Percentiles rank a stretch among this genome's conserved stretches.
Evolutionary conservation across 2,329 filamentous ascomycete genomes (phyloP).

Genomic region (Aspergillus costaricaensis): DNA sequence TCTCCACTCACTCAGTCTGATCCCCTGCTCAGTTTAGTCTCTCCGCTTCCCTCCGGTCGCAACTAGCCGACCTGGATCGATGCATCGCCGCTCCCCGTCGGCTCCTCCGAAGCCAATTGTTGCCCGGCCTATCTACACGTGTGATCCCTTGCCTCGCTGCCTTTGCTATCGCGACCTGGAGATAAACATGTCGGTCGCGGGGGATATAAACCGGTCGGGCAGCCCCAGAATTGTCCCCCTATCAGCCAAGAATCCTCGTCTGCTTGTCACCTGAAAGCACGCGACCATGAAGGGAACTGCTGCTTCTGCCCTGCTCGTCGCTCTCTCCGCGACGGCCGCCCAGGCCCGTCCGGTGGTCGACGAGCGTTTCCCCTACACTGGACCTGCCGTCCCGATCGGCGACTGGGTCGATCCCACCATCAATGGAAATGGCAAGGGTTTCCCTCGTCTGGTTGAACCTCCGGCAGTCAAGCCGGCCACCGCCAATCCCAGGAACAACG

Average conservation of each 20-base stretch:
- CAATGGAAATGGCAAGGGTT: constrained; percentile 57
- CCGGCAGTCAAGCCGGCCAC: constrained; percentile 52
- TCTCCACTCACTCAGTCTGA: background rate
- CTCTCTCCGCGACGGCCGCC: constrained; percentile 22
- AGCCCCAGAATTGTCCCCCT: background rate
- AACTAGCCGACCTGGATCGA: background rate
- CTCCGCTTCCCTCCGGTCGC: background rate
- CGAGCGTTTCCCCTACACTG: constrained; percentile 50
- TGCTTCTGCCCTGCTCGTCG: constrained; percentile 24
- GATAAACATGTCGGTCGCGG: background rate
- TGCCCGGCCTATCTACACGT: constrained; percentile 9
- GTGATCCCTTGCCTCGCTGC: background rate
- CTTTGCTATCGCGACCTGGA: background rate
- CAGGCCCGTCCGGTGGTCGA: constrained; percentile 41
- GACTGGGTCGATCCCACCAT: constrained; percentile 55
- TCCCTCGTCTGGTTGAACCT: constrained; percentile 52
- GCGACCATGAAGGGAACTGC: constrained; percentile 25
- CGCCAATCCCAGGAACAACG: constrained; percentile 51
- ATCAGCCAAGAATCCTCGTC: background rate
- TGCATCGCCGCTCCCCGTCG: background rate
- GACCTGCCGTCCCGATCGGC: constrained; percentile 51
- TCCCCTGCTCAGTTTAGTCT: background rate
- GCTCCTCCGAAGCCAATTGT: constrained; percentile 8
- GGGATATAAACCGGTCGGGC: background rate
- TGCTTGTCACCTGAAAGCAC: background rate